Evolutionary conservation across 169 alveolate genomes (phyloP), one percentile per base, ranked within the genome.

Genomic region (Theileria equi): DNA sequence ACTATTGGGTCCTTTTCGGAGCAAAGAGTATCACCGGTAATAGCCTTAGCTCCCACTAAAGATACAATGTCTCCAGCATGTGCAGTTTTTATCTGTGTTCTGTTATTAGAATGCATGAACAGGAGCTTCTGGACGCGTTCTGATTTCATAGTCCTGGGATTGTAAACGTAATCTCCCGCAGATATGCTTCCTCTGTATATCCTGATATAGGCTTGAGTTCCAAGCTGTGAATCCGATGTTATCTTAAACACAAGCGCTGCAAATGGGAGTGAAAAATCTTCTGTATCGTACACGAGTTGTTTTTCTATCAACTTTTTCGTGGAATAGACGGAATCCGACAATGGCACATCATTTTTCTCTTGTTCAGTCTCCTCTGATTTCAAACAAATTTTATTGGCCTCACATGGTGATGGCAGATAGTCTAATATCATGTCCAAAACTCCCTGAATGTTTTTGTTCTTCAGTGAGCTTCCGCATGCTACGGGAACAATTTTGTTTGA

Each of bases 391-490:
- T 72, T 72, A 49, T 72, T 61, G 0, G 77, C 45, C 32, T 72
- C 83, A 21, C 80, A 65, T 10, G 98, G 98, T 3, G 92, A 81
- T n/a, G 98, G 97, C 21, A 94, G 81, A 73, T 88, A 91, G 47
- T 89, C 88, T n/a, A 80, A 82, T 3, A 85, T 64, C 58, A 81
- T 47, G 44, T 85, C 91, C 1, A 85, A 76, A 40, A 85, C 35
- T 6, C 78, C 86, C 25, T 81, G 90, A 21, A 81, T 62, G 31
- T 82, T 85, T 50, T 87, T 91, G 71, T 95, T 95, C 67, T 94
- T 94, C 41, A 95, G 70, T 31, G 98, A 90, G 35, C 94, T 82
- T 6, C 98, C 98, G 35, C 97, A 84, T 26, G 88, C 74, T 25
- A 94, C 77, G 29, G 96, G 94, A 65, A 86, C 89, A 21, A 80